Percentiles rank a stretch among this genome's conserved stretches.
Conservation (phyloP, 208 protist species). For the Lotmaria passim region DNA sequence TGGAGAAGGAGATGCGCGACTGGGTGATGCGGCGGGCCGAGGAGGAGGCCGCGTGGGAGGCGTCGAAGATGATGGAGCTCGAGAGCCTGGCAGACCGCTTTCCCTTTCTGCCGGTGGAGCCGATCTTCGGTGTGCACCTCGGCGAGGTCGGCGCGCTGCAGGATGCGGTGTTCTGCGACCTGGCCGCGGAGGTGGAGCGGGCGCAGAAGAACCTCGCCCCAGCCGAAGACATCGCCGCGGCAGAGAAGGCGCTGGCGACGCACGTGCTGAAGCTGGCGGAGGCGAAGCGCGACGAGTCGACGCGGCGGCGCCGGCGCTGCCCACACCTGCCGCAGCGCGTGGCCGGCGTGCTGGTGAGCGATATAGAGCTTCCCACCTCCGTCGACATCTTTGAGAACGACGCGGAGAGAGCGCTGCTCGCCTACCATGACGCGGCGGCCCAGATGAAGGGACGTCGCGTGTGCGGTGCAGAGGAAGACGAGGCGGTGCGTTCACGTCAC, state of each 20-base stretch:
- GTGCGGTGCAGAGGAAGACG: constrained; percentile 54
- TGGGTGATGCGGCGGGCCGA: constrained; percentile 41
- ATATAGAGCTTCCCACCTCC: constrained; percentile 33
- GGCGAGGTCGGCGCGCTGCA: constrained; percentile 37
- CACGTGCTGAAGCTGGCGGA: constrained; percentile 18
- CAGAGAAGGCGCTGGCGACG: constrained; percentile 17
- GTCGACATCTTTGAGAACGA: constrained; percentile 31
- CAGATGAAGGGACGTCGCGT: constrained; percentile 30
- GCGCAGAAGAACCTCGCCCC: constrained; percentile 19
- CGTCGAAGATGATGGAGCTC: constrained; percentile 31
- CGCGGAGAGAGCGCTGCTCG: constrained; percentile 20
- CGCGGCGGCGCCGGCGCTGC: constrained; percentile 25
- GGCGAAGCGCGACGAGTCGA: constrained; percentile 27
- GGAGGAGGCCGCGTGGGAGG: constrained; percentile 41
- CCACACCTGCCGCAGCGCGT: constrained; percentile 45
- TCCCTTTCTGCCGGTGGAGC: constrained; percentile 57
- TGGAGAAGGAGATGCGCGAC: constrained; percentile 59
- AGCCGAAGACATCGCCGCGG: constrained; percentile 10
- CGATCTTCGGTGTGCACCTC: constrained; percentile 41
- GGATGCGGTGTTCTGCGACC: constrained; percentile 41
- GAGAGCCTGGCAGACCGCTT: constrained; percentile 50
- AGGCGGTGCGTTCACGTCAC: constrained; percentile 65
- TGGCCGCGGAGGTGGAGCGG: constrained; percentile 43
- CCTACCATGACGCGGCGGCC: constrained; percentile 22
- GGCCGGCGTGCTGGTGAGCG: constrained; percentile 48